A percentile compares a stretch with the other conserved stretches of the same genome.
Conservation (phyloP, 768 basidiomycete species). For the Boletus edulis region DNA sequence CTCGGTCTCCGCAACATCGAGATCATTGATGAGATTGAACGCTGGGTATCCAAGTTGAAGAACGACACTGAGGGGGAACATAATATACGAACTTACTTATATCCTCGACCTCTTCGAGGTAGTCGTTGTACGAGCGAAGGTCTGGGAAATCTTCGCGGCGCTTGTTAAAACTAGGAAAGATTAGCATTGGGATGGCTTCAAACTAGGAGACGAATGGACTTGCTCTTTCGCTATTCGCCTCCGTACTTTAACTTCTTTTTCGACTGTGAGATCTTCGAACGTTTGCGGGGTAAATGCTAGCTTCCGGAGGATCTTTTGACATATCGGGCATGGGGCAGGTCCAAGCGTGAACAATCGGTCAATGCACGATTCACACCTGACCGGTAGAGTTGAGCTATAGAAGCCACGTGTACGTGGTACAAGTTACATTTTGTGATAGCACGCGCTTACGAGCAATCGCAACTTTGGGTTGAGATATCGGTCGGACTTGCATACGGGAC, state of each 20-base stretch:
- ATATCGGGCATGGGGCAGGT: slow-evolving; percentile 94
- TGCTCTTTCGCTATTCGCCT: slow-evolving; percentile 89
- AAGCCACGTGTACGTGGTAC: not conserved
- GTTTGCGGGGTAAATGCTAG: slow-evolving; percentile 95
- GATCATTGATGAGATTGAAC: slow-evolving; percentile 92
- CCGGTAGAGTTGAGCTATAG: slow-evolving; percentile 6
- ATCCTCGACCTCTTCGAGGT: slow-evolving; percentile 94
- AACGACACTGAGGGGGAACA: not conserved
- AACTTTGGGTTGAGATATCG: slow-evolving; percentile 94
- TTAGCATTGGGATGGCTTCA: not conserved
- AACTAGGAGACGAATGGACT: slow-evolving; percentile 17
- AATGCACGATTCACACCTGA: slow-evolving; percentile 98
- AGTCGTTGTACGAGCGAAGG: slow-evolving; percentile 85
- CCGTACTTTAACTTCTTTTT: slow-evolving; percentile 91
- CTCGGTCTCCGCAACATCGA: slow-evolving; percentile 80
- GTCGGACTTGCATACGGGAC: slow-evolving; percentile 97
- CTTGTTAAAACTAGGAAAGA: slow-evolving; percentile 81
- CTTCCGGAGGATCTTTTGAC: slow-evolving; percentile 83
- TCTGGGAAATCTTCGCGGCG: slow-evolving; percentile 83
- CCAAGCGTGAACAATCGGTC: slow-evolving; percentile 95
- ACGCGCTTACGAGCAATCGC: slow-evolving; percentile 89
- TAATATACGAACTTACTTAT: slow-evolving; percentile 50
- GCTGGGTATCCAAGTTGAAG: slow-evolving; percentile 42
- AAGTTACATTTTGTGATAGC: slow-evolving; percentile 95
- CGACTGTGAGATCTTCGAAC: slow-evolving; percentile 88